Evolutionary conservation across 495 filamentous ascomycete species (phyloP).

Genomic region (Jackrogersella multiformis): DNA sequence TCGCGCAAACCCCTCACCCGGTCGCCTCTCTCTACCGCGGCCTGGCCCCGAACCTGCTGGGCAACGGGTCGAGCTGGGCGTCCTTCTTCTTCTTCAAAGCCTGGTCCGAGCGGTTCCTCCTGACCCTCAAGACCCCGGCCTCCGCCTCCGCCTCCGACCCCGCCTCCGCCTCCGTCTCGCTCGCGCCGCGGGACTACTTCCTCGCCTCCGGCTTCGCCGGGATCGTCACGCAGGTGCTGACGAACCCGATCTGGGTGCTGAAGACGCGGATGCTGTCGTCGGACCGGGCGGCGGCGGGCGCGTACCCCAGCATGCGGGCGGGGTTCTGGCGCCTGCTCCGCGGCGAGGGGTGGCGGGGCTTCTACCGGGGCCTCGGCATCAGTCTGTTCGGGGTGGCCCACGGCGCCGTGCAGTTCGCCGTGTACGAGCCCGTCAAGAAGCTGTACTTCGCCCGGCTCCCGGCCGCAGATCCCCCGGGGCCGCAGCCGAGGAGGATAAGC

Average conservation of each 20-base stretch:
- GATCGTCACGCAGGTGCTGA: constrained; percentile 76
- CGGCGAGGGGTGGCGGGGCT: constrained; percentile 76
- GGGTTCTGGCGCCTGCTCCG: constrained; percentile 71
- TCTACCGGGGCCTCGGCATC: constrained; percentile 85
- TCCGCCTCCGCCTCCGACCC: neutral
- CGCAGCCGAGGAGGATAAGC: constrained; percentile 62
- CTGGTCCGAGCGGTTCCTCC: constrained; percentile 53
- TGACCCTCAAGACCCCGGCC: constrained; percentile 31
- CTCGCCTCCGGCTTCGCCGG: constrained; percentile 80
- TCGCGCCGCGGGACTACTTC: constrained; percentile 84
- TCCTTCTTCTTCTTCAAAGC: constrained; percentile 83
- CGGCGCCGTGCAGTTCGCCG: constrained; percentile 94
- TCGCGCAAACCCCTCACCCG: constrained; percentile 55
- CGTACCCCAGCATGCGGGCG: constrained; percentile 78
- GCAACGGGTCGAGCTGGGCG: constrained; percentile 90
- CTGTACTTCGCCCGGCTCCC: constrained; percentile 56
- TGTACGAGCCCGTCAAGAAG: constrained; percentile 86
- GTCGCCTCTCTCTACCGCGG: constrained; percentile 84
- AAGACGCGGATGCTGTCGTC: constrained; percentile 97
- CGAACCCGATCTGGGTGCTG: constrained; percentile 98
- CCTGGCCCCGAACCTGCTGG: constrained; percentile 86
- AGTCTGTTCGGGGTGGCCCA: constrained; percentile 91
- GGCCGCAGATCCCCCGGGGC: constrained; percentile 19
- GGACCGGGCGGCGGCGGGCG: constrained; percentile 73
- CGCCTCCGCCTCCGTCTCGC: constrained; percentile 32